Evolutionary conservation across 2,329 filamentous ascomycete genomes (phyloP).

Genomic region (Trichoderma koningiopsis): DNA sequence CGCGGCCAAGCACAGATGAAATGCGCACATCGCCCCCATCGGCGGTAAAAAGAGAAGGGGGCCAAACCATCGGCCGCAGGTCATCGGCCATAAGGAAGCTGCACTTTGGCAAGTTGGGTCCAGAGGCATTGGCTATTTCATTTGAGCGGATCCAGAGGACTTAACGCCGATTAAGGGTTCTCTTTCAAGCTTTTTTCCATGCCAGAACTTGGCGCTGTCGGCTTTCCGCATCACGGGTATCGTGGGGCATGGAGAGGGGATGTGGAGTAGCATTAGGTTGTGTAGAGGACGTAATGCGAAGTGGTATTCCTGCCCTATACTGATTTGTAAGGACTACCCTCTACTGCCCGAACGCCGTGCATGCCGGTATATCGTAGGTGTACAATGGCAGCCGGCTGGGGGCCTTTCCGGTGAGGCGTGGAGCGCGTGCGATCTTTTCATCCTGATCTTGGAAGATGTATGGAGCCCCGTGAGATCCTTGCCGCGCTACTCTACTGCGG

Average conservation of each 20-base stretch:
- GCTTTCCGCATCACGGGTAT: neutral
- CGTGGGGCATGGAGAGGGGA: neutral
- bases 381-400: neutral
- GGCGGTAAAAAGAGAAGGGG: conserved; percentile 11
- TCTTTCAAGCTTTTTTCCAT: conserved; percentile 1
- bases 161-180: conserved; percentile 17
- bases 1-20: neutral
- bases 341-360: neutral
- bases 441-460: conserved; percentile 12
- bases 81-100: neutral
- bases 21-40: conserved; percentile 15
- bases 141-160: neutral
- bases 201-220: neutral
- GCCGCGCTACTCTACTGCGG: conserved; percentile 6
- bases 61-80: conserved; percentile 13
- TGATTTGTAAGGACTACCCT: neutral
- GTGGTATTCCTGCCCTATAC: neutral
- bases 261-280: neutral
- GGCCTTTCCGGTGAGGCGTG: conserved; percentile 23
- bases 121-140: neutral
- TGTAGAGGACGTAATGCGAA: conserved; percentile 1
- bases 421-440: conserved; percentile 23
- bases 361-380: neutral
- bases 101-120: neutral
- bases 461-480: conserved; percentile 13